These are phyloP conservation scores for Toxoplasma gondii DNA, from an alignment of 169 alveolate species.

Conservation along the genomic window DNA sequence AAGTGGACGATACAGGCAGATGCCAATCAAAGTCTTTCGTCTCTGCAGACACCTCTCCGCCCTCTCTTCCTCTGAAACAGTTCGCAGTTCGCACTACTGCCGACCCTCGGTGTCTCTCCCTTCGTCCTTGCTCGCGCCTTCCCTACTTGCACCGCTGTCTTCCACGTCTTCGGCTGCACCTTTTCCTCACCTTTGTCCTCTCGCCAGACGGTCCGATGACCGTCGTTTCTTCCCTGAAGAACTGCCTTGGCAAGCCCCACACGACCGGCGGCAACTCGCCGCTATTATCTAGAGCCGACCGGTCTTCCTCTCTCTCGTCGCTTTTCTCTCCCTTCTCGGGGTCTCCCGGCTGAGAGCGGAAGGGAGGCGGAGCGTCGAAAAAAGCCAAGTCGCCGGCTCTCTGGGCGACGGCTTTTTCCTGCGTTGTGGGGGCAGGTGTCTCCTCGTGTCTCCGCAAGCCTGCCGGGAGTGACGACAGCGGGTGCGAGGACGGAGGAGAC, in stretches of 20 bases:
- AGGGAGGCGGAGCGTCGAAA: background rate
- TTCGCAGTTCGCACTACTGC: no score
- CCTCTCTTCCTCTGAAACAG: no score
- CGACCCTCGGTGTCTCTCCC: no score
- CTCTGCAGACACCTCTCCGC: no score
- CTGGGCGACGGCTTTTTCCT: background rate
- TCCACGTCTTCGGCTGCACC: background rate
- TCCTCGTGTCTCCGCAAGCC: background rate
- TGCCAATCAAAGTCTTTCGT: no score
- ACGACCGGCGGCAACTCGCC: slow-evolving; percentile 16
- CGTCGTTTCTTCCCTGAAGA: slow-evolving; percentile 26
- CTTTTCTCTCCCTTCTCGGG: background rate
- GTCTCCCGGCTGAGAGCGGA: background rate
- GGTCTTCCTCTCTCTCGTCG: background rate
- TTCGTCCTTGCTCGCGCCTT: no score
- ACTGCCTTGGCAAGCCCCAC: slow-evolving; percentile 56
- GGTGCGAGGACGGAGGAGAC: background rate
- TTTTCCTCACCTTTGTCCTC: background rate
- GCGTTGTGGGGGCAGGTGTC: background rate
- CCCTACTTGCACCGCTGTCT: background rate
- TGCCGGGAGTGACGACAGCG: background rate
- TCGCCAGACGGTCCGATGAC: slow-evolving; percentile 28
- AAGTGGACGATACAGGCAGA: no score
- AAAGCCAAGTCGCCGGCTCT: background rate
- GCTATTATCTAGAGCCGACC: background rate